Base-by-base conservation (phyloP, 1,284 basidiomycete genomes). In the Papiliotrema fonsecae region DNA sequence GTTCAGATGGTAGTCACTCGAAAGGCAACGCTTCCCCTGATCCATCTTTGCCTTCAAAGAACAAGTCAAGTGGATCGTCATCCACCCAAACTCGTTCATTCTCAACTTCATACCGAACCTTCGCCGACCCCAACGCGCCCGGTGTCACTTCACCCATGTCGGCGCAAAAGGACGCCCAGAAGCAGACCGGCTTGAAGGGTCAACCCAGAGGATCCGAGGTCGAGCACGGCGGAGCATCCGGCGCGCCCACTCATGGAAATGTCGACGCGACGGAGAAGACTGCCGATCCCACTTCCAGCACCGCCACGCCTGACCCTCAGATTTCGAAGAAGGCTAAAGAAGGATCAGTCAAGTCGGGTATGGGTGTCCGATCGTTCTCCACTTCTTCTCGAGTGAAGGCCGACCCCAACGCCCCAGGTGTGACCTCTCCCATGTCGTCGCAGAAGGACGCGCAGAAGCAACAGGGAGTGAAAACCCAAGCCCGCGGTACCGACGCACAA, bases 11-110 rank as follows among this genome's bases (percentile, higher is more conserved):
- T 42, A 40, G 40, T 4, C 62, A 35, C 11, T 4, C 60, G 9
- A 56, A 58, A 39, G 69, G 67, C 5, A 70, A 69, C 47, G 65
- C 66, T n/a, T 56, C 57, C 4, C 44, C 54, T 4, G 45, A 58
- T 25, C 68, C 68, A 2, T 55, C 56, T 40, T 50, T 68, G 2
- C 66, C 68, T 16, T 63, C 61, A 18, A 21, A 42, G 40, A 44
- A 42, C 21, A 40, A 51, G 22, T 45, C 36, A 26, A 38, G 37
- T 13, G 31, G 38, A 10, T 32, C 27, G n/a, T 32, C 45, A 25
- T 40, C 24, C 18, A 28, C 10, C 14, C 46, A 48, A 27, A n/a
- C 36, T 18, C 46, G 38, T 9, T 41, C 38, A 18, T 41, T 48
- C 46, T 35, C 27, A n/a, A 41, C 46, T 22, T 32, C 45, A 7